phyloP scores from a whole-genome alignment of 768 basidiomycete genomes.

The Naganishia vishniacii region DNA sequence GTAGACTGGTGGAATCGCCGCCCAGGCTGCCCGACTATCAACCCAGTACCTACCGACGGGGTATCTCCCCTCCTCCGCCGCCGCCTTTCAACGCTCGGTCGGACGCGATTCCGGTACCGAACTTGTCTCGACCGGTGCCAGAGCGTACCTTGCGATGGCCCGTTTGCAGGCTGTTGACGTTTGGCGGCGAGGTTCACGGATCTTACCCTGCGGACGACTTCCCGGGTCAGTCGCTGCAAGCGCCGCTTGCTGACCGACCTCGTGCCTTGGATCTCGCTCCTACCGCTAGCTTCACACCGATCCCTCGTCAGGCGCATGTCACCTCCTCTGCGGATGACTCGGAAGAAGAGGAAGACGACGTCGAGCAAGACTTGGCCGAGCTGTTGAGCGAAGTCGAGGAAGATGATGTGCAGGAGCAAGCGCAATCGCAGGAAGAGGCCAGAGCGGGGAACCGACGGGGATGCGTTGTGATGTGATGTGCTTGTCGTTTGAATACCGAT shows the following conservation, averaged over 20 bases:
- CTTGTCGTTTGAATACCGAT: slow-evolving; percentile 10
- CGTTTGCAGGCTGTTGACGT: neutral
- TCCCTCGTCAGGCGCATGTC: neutral
- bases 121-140: neutral
- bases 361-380: neutral
- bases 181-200: neutral
- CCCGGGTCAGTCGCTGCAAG: too few relatives aligned
- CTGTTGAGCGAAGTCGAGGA: slow-evolving; percentile 11
- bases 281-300: neutral
- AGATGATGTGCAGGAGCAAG: slow-evolving; percentile 14
- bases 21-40: slow-evolving; percentile 6
- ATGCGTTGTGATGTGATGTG: slow-evolving; percentile 9
- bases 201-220: neutral
- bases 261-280: neutral
- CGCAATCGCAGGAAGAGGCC: neutral
- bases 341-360: neutral
- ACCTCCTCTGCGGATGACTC: too few relatives aligned
- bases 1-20: neutral
- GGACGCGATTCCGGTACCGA: slow-evolving; percentile 4
- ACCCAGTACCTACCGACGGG: slow-evolving; percentile 12
- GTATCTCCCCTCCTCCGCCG: slow-evolving; percentile 11
- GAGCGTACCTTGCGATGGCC: neutral
- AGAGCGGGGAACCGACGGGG: neutral
- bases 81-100: slow-evolving; percentile 16
- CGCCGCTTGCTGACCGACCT: too few relatives aligned